Base-by-base conservation (phyloP, 495 filamentous ascomycete species). In the Lepraria neglecta region DNA sequence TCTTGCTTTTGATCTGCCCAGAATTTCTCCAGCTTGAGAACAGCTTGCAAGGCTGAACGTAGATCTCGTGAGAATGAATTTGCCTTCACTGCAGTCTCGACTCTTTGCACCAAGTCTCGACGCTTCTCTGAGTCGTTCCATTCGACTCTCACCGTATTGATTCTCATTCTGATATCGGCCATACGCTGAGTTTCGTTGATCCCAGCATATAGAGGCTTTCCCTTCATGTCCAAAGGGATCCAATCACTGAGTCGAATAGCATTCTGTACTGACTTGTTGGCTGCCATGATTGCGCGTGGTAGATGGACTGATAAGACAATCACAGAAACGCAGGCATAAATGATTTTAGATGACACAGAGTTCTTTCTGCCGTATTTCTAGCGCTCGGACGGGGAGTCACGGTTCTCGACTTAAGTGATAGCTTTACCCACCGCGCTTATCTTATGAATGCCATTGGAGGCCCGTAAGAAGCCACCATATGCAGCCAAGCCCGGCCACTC, bases 191-290 rank as follows among this genome's bases (percentile, higher is more conserved):
- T 28, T 30, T 58, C 38, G 40, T 58, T 30, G 38, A 58, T 43
- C 9, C 55, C 55, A 0, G 35, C 38, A 46, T 43, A 58, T 21
- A 58, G n/a, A 15, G 55, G 55, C 43, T 58, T 58, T 28, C 33
- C 55, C 35, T 46, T 44, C 38, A 58, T 21, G 15, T 43, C 55
- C 19, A 58, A 43, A 14, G 55, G 55, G 24, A 58, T 58, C 33
- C 54, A 57, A 28, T 57, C 54, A 40, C 40, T 44, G 17, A 58
- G 43, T 28, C 55, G 15, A 43, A 12, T 43, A 15, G 31, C 14
- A 24, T 27, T 44, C 6, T 58, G 38, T 12, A 31, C 55, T 15
- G 35, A 43, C 27, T 46, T 31, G 15, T 58, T 28, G 4, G 55
- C 17, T 30, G 38, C 55, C 55, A 45, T 42, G 10, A 15, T 19